A percentile compares a stretch with the other conserved stretches of the same genome.
Conservation (phyloP, 805 yeast genomes). For the Saccharomyces jurei region DNA sequence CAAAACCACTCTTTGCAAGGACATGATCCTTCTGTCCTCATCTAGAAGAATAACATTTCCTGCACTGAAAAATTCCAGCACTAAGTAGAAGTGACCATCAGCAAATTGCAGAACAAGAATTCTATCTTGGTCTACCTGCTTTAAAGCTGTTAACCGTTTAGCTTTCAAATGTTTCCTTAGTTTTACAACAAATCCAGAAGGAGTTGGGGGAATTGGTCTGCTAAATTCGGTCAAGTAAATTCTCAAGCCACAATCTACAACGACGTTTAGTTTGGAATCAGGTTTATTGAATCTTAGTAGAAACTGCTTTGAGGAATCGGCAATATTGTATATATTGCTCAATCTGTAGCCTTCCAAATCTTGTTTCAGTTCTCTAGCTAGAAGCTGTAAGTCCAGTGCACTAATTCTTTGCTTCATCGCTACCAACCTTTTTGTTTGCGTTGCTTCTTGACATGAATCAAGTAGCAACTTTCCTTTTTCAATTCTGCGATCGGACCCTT, state of each 20-base stretch:
- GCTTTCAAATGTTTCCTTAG: slow-evolving; percentile 80
- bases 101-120: slow-evolving; percentile 78
- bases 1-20: slow-evolving; percentile 70
- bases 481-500: neutral
- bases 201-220: slow-evolving; percentile 71
- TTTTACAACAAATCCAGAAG: slow-evolving; percentile 79
- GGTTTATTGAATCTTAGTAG: slow-evolving; percentile 75
- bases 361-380: slow-evolving; percentile 55
- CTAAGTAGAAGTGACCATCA: slow-evolving; percentile 70
- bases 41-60: slow-evolving; percentile 83
- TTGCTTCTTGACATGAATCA: neutral
- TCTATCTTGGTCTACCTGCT: slow-evolving; percentile 73
- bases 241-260: slow-evolving; percentile 82
- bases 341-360: slow-evolving; percentile 58
- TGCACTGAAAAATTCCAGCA: slow-evolving; percentile 88
- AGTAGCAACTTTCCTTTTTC: neutral
- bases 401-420: slow-evolving; percentile 71
- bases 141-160: slow-evolving; percentile 62
- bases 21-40: slow-evolving; percentile 53
- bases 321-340: slow-evolving; percentile 77
- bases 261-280: slow-evolving; percentile 66
- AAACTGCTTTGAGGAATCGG: slow-evolving; percentile 63
- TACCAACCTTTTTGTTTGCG: neutral
- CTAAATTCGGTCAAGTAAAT: slow-evolving; percentile 72
- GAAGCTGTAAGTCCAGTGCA: slow-evolving; percentile 69